These are phyloP conservation scores for Trichophyton mentagrophytes DNA, from an alignment of 2,329 filamentous ascomycete species.

Conservation along the genomic window DNA sequence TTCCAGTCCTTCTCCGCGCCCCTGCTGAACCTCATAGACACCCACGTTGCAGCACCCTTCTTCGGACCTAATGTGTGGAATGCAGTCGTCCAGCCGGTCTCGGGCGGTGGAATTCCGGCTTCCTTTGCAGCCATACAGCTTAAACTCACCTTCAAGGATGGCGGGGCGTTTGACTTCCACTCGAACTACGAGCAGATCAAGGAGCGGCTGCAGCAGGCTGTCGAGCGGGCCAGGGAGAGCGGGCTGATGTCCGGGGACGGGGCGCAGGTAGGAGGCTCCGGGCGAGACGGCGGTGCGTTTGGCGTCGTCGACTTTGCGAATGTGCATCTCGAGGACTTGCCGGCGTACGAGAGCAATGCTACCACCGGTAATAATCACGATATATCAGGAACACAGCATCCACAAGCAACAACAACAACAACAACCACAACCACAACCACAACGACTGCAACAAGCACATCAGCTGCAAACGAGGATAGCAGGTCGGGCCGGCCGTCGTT, in stretches of 20 bases:
- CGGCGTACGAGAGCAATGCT: conserved; percentile 59
- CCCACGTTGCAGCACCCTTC: conserved; percentile 74
- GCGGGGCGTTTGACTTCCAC: conserved; percentile 87
- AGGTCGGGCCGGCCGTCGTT: conserved; percentile 15
- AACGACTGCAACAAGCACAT: too few relatives aligned
- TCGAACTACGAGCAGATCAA: conserved; percentile 70
- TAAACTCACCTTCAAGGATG: conserved; percentile 83
- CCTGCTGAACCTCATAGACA: conserved; percentile 76
- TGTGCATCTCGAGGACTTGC: conserved; percentile 73
- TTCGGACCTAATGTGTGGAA: conserved; percentile 90
- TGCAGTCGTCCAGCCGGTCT: conserved; percentile 63
- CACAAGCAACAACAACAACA: too few relatives aligned
- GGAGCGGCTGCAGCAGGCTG: conserved; percentile 67
- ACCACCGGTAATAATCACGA: not conserved
- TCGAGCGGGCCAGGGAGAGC: conserved; percentile 58
- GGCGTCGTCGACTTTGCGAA: conserved; percentile 45
- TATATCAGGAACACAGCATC: too few relatives aligned
- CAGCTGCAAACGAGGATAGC: not conserved
- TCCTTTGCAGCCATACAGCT: conserved; percentile 62
- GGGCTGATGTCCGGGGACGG: conserved; percentile 32
- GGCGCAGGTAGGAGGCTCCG: conserved; percentile 20
- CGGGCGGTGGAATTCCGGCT: conserved; percentile 69
- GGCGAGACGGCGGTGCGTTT: conserved; percentile 27
- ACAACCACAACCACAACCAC: too few relatives aligned
- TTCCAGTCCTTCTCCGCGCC: conserved; percentile 84